phyloP scores from a whole-genome alignment of 495 filamentous ascomycete species.

The Penicillium riverlandense region DNA sequence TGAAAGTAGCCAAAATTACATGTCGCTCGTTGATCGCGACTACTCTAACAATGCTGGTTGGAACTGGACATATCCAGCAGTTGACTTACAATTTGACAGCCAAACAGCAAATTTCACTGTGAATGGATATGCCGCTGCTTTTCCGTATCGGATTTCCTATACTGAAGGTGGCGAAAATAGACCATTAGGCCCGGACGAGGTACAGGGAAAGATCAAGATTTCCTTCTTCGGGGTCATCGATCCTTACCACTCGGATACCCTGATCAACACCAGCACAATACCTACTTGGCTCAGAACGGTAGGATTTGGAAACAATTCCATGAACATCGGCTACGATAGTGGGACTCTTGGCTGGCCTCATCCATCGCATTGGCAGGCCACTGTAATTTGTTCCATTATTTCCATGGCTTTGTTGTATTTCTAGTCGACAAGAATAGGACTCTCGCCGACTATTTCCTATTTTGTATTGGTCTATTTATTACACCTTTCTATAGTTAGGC shows the following conservation, averaged over 20 bases:
- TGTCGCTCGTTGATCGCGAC: neutral
- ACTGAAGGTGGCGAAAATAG: too few relatives aligned
- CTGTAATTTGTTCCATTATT: too few relatives aligned
- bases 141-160: too few relatives aligned
- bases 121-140: constrained; percentile 1
- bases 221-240: constrained; percentile 6
- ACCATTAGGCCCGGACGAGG: neutral
- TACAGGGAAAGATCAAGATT: constrained; percentile 6
- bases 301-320: constrained; percentile 9
- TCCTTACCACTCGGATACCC: constrained; percentile 9
- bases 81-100: constrained; percentile 6
- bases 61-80: constrained; percentile 2
- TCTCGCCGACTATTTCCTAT: too few relatives aligned
- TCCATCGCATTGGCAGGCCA: too few relatives aligned
- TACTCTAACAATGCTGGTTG: neutral
- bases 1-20: neutral
- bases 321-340: constrained; percentile 3
- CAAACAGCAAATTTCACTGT: constrained; percentile 8
- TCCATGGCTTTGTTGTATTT: too few relatives aligned
- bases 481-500: too few relatives aligned
- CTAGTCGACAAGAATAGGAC: too few relatives aligned
- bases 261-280: constrained; percentile 1
- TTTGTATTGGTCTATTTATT: too few relatives aligned
- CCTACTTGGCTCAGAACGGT: constrained; percentile 8
- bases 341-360: too few relatives aligned